A percentile compares a stretch with the other conserved stretches of the same genome.
phyloP scores from a whole-genome alignment of 371 early-diverging fungal genomes.

The Rhizopus delemar region DNA sequence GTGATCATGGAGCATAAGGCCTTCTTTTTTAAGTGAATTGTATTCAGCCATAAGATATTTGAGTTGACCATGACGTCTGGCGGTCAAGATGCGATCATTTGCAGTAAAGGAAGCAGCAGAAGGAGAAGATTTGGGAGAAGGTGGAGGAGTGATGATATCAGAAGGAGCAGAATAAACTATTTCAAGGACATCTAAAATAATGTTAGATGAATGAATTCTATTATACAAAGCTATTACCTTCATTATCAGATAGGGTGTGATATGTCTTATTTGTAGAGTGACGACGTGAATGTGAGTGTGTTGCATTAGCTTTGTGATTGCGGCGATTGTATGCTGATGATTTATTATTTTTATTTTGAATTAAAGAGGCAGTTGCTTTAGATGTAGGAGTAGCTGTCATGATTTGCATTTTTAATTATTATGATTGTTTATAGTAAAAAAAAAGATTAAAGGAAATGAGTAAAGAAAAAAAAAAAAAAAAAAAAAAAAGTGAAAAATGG shows the following conservation, averaged over 20 bases:
- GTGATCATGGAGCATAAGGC: conserved; percentile 30
- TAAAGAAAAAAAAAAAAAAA: conserved; percentile 6
- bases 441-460: conserved; percentile 5
- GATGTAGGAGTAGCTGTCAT: conserved; percentile 19
- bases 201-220: neutral
- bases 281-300: conserved; percentile 8
- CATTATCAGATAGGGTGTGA: neutral
- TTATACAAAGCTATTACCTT: neutral
- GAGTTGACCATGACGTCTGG: conserved; percentile 39
- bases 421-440: conserved; percentile 3
- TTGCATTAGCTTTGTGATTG: conserved; percentile 10
- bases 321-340: conserved; percentile 14
- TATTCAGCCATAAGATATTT: conserved; percentile 36
- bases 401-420: conserved; percentile 23
- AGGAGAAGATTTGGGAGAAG: conserved; percentile 32
- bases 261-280: conserved; percentile 10
- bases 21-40: conserved; percentile 37
- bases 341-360: conserved; percentile 9
- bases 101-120: conserved; percentile 25
- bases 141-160: conserved; percentile 33
- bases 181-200: conserved; percentile 8
- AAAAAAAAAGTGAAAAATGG: conserved; percentile 9
- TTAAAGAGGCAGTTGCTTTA: conserved; percentile 14
- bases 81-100: conserved; percentile 32
- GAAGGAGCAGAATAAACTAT: conserved; percentile 18